A percentile compares a stretch with the other conserved stretches of the same genome.
Conservation (phyloP, 2,329 filamentous ascomycete genomes). For the Ustilaginoidea virens region DNA sequence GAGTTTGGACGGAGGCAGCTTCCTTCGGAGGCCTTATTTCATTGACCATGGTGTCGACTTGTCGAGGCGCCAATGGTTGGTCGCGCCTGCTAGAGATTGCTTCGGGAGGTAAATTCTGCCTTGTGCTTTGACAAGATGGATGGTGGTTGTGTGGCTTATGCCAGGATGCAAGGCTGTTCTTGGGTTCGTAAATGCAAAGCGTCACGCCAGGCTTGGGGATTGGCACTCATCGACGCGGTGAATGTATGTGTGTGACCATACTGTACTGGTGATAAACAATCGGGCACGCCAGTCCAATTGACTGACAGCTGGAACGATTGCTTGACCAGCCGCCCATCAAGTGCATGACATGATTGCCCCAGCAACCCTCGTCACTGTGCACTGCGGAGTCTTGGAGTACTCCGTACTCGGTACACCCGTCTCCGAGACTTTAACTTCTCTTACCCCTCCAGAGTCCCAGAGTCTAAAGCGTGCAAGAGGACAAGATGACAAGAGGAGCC, state of each 20-base stretch:
- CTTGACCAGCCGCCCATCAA: background rate
- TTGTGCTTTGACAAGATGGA: constrained; percentile 1
- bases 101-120: background rate
- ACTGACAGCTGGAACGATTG: constrained; percentile 6
- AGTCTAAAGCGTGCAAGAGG: too few species aligned
- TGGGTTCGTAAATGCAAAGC: constrained; percentile 17
- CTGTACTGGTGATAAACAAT: constrained; percentile 4
- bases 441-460: too few species aligned
- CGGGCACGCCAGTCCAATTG: constrained; percentile 5
- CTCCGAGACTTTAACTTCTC: too few species aligned
- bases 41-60: constrained; percentile 25
- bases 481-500: too few species aligned
- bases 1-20: background rate
- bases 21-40: constrained; percentile 25
- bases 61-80: constrained; percentile 5
- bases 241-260: constrained; percentile 5
- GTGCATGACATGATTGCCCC: constrained; percentile 15
- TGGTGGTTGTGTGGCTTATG: constrained; percentile 9
- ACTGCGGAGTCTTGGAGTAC: too few species aligned
- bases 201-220: constrained; percentile 14
- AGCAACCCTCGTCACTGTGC: constrained; percentile 13
- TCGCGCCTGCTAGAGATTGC: background rate
- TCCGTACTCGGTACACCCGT: too few species aligned
- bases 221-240: constrained; percentile 7
- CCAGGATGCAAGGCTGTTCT: constrained; percentile 13